Evolutionary conservation across 768 basidiomycete genomes (phyloP).

Genomic region (Phaeotremella fagi): DNA sequence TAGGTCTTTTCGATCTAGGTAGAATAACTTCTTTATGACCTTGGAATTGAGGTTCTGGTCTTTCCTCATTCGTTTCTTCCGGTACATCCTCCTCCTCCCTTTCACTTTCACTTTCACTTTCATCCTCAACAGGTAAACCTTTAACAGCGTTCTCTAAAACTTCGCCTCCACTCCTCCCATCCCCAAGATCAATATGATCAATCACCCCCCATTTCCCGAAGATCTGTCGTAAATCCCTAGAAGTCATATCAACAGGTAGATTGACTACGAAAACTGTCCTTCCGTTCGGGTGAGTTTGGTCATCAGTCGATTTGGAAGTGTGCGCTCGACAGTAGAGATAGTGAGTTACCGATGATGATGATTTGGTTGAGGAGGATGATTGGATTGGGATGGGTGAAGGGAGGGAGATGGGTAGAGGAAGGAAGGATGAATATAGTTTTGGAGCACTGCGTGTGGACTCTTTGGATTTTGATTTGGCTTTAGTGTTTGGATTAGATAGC

Average conservation of each 20-base stretch:
- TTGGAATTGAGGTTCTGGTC: conserved; percentile 14
- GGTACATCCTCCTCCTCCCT: conserved; percentile 49
- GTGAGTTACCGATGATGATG: conserved; percentile 54
- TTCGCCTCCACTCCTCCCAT: conserved; percentile 47
- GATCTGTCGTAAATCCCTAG: conserved; percentile 69
- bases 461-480: neutral
- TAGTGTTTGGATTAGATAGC: neutral
- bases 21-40: conserved; percentile 10
- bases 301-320: conserved; percentile 24
- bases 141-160: conserved; percentile 28
- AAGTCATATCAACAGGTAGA: conserved; percentile 79
- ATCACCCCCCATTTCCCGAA: conserved; percentile 73
- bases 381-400: conserved; percentile 23
- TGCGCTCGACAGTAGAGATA: conserved; percentile 74
- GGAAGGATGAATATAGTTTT: conserved; percentile 35
- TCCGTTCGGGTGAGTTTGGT: conserved; percentile 49
- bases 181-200: conserved; percentile 66
- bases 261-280: conserved; percentile 84
- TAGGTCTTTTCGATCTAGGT: conserved; percentile 13
- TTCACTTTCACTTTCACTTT: conserved; percentile 28
- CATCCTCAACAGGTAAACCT: conserved; percentile 19
- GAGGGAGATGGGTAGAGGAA: conserved; percentile 31
- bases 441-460: neutral
- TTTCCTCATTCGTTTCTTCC: conserved; percentile 51
- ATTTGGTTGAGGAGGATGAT: conserved; percentile 13